These are phyloP conservation scores for Talaromyces sp. DNA, from an alignment of 2,329 filamentous ascomycete species.

Conservation along the genomic window DNA sequence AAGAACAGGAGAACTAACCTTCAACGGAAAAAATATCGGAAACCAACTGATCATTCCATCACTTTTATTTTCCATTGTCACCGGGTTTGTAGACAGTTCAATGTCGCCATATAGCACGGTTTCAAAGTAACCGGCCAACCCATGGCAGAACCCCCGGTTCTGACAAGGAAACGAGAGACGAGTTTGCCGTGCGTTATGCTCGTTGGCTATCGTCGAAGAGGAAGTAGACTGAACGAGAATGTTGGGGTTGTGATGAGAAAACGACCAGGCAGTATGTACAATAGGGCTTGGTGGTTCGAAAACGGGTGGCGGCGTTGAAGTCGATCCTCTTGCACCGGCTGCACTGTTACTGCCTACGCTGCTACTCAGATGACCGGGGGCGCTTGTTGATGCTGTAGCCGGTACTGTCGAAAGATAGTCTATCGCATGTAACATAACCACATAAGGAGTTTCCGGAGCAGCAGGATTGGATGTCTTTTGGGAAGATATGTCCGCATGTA, in stretches of 20 bases:
- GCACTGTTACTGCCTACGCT: slow-evolving; percentile 15
- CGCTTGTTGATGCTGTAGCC: slow-evolving; percentile 28
- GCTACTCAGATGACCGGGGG: slow-evolving; percentile 10
- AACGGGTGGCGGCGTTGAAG: slow-evolving; percentile 21
- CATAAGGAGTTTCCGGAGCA: slow-evolving; percentile 87
- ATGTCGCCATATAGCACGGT: slow-evolving; percentile 82
- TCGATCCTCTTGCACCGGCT: slow-evolving; percentile 18
- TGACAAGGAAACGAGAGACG: slow-evolving; percentile 72
- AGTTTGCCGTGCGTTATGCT: slow-evolving; percentile 82
- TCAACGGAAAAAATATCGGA: slow-evolving; percentile 94
- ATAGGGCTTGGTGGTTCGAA: slow-evolving; percentile 31
- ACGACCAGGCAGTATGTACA: slow-evolving; percentile 41
- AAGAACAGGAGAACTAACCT: slow-evolving; percentile 53
- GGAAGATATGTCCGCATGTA: slow-evolving; percentile 72
- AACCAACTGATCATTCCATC: slow-evolving; percentile 99
- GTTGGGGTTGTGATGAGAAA: slow-evolving; percentile 37
- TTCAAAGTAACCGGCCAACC: slow-evolving; percentile 92
- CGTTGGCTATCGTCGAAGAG: slow-evolving; percentile 62
- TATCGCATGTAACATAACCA: slow-evolving; percentile 84
- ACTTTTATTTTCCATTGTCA: slow-evolving; percentile 87
- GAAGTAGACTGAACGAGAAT: slow-evolving; percentile 27
- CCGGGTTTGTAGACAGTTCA: slow-evolving; percentile 87
- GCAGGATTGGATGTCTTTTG: slow-evolving; percentile 59
- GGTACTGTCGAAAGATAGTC: slow-evolving; percentile 71
- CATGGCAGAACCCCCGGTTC: slow-evolving; percentile 79